Conservation (phyloP, 176 grass and related monocot species). For the Tillandsia leiboldiana region DNA sequence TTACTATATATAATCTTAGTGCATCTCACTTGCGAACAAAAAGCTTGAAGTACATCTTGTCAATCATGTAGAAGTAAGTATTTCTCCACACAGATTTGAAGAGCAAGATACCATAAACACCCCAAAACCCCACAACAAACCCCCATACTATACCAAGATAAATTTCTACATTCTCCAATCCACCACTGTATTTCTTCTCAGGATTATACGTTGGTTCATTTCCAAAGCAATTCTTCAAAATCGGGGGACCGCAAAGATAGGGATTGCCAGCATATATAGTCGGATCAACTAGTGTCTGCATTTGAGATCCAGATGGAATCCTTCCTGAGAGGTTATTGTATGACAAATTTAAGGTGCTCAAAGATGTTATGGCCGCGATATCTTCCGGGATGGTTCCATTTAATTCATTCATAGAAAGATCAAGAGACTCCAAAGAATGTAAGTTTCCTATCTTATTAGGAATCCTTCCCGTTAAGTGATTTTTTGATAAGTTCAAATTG, state of each 20-base stretch:
- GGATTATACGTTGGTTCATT: neutral
- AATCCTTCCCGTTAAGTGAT: slow-evolving; percentile 9
- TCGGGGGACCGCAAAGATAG: slow-evolving; percentile 18
- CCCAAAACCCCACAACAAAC: no score
- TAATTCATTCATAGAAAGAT: slow-evolving; percentile 27
- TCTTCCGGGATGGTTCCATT: slow-evolving; percentile 10
- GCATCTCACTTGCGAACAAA: neutral
- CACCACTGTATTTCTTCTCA: neutral
- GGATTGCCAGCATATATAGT: slow-evolving; percentile 23
- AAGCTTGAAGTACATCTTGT: neutral
- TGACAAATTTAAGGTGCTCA: slow-evolving; percentile 26
- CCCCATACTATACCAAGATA: no score
- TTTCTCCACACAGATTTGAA: slow-evolving; percentile 1
- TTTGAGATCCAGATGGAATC: slow-evolving; percentile 26
- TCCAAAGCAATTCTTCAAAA: slow-evolving; percentile 7
- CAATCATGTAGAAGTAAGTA: slow-evolving; percentile 12
- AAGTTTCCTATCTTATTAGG: slow-evolving; percentile 12
- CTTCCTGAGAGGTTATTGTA: slow-evolving; percentile 29
- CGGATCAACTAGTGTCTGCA: slow-evolving; percentile 27
- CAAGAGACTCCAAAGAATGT: slow-evolving; percentile 27
- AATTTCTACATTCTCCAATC: no score
- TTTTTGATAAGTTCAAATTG: slow-evolving; percentile 27
- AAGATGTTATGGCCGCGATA: slow-evolving; percentile 10
- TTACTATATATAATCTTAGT: no score
- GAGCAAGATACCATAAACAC: neutral